These are phyloP conservation scores for Candida sphagnicola DNA, from an alignment of 805 yeast genomes.

Conservation along the genomic window DNA sequence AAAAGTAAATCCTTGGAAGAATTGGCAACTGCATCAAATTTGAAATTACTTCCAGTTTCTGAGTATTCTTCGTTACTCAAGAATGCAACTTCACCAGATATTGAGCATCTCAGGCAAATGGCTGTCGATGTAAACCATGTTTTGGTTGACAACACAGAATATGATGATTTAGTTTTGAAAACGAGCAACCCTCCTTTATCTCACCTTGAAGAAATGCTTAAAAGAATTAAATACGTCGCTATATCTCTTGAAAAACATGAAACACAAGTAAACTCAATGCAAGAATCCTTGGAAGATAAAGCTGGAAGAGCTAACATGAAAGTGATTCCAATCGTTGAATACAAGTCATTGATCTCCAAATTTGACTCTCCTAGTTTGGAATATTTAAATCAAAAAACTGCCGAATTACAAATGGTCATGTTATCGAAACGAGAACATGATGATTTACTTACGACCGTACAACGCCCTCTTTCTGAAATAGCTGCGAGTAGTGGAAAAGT, in stretches of 20 bases:
- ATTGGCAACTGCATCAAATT: conserved; percentile 18
- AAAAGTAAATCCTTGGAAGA: conserved; percentile 21
- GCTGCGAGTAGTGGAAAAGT: conserved; percentile 8
- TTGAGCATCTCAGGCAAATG: conserved; percentile 23
- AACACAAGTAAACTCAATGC: neutral
- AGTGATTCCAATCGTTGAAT: conserved; percentile 7
- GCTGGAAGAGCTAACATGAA: conserved; percentile 7
- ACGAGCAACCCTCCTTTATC: conserved; percentile 8
- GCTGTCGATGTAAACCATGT: conserved; percentile 15
- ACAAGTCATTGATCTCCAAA: conserved; percentile 1
- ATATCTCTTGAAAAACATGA: conserved; percentile 10
- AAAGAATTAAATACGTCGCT: conserved; percentile 38
- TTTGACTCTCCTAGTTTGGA: conserved; percentile 28
- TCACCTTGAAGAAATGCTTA: conserved; percentile 7
- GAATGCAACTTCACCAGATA: conserved; percentile 19
- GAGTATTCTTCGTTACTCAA: conserved; percentile 6
- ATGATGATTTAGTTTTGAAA: conserved; percentile 4
- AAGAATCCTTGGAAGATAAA: conserved; percentile 8
- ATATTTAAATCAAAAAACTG: conserved; percentile 17
- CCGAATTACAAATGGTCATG: conserved; percentile 9
- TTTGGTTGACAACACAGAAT: conserved; percentile 17
- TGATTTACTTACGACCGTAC: conserved; percentile 5
- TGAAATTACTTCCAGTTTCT: conserved; percentile 5
- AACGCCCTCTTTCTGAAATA: conserved; percentile 5
- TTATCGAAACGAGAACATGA: conserved; percentile 12